Conservation (phyloP, 1,284 basidiomycete genomes). For the Sanghuangporus weigelae region DNA sequence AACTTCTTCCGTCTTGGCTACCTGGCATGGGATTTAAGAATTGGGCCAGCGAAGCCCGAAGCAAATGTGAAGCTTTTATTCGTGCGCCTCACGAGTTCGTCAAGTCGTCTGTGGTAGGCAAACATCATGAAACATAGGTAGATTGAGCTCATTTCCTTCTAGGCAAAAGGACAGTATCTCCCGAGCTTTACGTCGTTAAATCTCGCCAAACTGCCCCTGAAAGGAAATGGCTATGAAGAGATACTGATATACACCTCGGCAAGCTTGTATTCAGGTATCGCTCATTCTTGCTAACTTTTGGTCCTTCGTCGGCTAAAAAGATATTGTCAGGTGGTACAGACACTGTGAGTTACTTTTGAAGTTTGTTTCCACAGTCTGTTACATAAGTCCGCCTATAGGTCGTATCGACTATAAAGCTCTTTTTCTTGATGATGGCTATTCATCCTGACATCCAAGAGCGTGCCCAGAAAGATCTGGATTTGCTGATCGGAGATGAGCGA, state of each 20-base stretch:
- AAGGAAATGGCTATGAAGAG: slow-evolving; percentile 27
- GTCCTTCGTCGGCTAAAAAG: neutral
- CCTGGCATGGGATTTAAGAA: neutral
- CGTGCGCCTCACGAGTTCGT: slow-evolving; percentile 1
- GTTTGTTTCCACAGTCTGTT: neutral
- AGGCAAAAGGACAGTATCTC: neutral
- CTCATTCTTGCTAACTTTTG: no score
- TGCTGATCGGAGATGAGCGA: slow-evolving; percentile 13
- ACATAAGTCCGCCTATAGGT: slow-evolving; percentile 2
- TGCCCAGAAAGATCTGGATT: slow-evolving; percentile 40
- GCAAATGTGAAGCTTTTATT: slow-evolving; percentile 25
- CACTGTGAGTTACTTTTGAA: slow-evolving; percentile 28
- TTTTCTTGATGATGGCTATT: slow-evolving; percentile 26
- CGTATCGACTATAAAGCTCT: neutral
- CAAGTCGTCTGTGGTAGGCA: neutral
- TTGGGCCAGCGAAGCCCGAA: slow-evolving; percentile 38
- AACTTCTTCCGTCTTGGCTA: slow-evolving; percentile 3
- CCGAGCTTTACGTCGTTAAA: neutral
- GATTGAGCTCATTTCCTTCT: neutral
- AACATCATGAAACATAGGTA: neutral
- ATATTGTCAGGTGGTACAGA: slow-evolving; percentile 35
- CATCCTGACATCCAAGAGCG: slow-evolving; percentile 37
- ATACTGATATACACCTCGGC: slow-evolving; percentile 39
- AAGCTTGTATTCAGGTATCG: slow-evolving; percentile 28
- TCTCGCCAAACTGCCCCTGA: neutral